Evolutionary conservation across 1,284 basidiomycete species (phyloP).

Genomic region (Melampsora medusae): DNA sequence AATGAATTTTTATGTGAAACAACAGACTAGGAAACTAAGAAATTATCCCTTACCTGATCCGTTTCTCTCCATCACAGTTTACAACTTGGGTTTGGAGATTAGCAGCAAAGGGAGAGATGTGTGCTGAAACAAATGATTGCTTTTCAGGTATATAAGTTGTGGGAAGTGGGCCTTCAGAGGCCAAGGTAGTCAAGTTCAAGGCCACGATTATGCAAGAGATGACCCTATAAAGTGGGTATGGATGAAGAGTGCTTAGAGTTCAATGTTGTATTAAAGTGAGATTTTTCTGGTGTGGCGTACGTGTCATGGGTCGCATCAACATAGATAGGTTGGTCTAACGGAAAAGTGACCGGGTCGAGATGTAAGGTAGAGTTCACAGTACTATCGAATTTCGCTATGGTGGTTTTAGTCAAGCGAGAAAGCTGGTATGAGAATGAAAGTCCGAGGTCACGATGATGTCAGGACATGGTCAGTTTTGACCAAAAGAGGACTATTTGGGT

Average conservation of each 20-base stretch:
- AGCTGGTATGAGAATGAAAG: conserved; percentile 58
- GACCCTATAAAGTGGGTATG: conserved; percentile 27
- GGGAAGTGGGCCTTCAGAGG: conserved; percentile 67
- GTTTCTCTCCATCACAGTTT: conserved; percentile 54
- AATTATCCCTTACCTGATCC: conserved; percentile 17
- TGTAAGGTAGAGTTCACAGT: conserved; percentile 77
- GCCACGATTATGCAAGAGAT: conserved; percentile 58
- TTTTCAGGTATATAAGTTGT: conserved; percentile 67
- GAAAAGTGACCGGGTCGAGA: conserved; percentile 70
- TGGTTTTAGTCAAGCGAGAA: conserved; percentile 72
- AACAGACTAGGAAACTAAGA: neutral
- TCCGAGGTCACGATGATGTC: neutral
- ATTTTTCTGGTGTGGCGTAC: conserved; percentile 46
- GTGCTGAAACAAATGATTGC: conserved; percentile 60
- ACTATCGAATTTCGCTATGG: conserved; percentile 67
- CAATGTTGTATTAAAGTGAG: neutral
- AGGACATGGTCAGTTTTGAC: conserved; percentile 47
- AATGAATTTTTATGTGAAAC: neutral
- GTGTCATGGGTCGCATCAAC: conserved; percentile 78
- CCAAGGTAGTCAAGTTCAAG: conserved; percentile 68
- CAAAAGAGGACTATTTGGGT: conserved; percentile 50
- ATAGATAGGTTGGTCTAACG: conserved; percentile 73
- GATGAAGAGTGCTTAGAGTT: too few relatives aligned
- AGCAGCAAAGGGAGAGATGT: conserved; percentile 62
- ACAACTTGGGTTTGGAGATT: conserved; percentile 66